A percentile compares a stretch with the other conserved stretches of the same genome.
Conservation (phyloP, 2,329 filamentous ascomycete genomes). For the Arthrobotrys entomopaga region DNA sequence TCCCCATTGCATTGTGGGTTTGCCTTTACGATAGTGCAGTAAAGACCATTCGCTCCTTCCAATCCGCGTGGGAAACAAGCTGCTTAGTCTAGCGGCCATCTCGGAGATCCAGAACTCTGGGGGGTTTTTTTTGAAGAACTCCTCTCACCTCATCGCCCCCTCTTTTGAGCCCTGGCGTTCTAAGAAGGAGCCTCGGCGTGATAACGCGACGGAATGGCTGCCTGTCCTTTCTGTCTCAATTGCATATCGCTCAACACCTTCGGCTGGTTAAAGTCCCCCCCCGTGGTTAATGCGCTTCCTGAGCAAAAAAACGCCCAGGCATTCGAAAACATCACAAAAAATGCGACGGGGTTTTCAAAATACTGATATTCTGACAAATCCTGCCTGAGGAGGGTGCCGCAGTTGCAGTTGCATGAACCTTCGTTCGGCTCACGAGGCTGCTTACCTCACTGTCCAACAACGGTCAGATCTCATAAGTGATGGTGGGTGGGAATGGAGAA, state of each 20-base stretch:
- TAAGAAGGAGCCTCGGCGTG: slow-evolving; percentile 42
- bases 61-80: slow-evolving; percentile 31
- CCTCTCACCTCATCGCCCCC: slow-evolving; percentile 52
- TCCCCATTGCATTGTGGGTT: slow-evolving; percentile 23
- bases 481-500: slow-evolving; percentile 19
- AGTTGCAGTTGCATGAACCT: slow-evolving; percentile 53
- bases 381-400: slow-evolving; percentile 45
- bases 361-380: slow-evolving; percentile 24
- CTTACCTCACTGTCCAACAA: slow-evolving; percentile 18
- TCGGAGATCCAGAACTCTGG: slow-evolving; percentile 52
- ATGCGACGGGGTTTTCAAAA: slow-evolving; percentile 35
- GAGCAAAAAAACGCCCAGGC: slow-evolving; percentile 10
- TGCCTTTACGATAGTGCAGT: slow-evolving; percentile 36
- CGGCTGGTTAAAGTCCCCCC: slow-evolving; percentile 11
- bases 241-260: slow-evolving; percentile 32
- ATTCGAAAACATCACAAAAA: slow-evolving; percentile 22
- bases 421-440: slow-evolving; percentile 46
- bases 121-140: slow-evolving; percentile 35
- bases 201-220: slow-evolving; percentile 51
- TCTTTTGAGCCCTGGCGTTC: slow-evolving; percentile 43
- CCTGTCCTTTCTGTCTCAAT: slow-evolving; percentile 33
- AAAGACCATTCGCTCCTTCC: slow-evolving; percentile 32
- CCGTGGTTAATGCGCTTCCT: slow-evolving; percentile 44
- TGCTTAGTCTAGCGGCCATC: slow-evolving; percentile 47
- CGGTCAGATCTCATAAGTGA: slow-evolving; percentile 9